phyloP scores from a whole-genome alignment of 2,329 filamentous ascomycete genomes.

The Beauveria bassiana region DNA sequence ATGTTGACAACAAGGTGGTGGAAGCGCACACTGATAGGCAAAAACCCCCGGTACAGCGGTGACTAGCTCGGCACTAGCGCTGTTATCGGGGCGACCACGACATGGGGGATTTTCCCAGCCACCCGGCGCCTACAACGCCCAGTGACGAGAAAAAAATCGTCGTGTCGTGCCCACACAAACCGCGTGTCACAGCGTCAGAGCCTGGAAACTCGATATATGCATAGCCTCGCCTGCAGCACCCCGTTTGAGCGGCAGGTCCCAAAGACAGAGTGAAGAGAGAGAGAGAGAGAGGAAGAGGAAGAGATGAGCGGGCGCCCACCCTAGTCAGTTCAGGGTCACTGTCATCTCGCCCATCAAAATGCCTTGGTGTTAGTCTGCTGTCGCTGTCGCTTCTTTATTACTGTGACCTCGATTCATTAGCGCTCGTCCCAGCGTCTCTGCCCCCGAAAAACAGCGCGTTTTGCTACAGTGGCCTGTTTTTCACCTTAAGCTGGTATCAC shows the following conservation, averaged over 20 bases:
- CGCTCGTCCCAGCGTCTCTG: background rate
- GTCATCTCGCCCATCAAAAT: background rate
- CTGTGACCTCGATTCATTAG: background rate
- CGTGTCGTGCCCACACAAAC: background rate
- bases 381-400: too few relatives aligned
- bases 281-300: background rate
- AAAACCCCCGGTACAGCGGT: conserved; percentile 3
- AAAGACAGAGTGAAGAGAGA: background rate
- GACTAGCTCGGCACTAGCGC: conserved; percentile 7
- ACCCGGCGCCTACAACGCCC: background rate
- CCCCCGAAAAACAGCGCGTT: background rate
- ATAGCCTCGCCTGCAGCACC: background rate
- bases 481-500: background rate
- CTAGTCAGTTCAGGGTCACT: conserved; percentile 2
- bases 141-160: too few relatives aligned
- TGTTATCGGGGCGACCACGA: conserved; percentile 6
- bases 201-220: background rate
- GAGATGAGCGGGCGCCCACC: background rate
- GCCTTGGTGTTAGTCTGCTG: background rate
- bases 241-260: background rate
- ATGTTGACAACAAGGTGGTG: background rate
- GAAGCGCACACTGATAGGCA: background rate
- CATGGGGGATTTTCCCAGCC: conserved; percentile 3
- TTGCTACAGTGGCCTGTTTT: background rate
- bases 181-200: background rate